Evolutionary conservation across 768 basidiomycete species (phyloP), one percentile per base, ranked within the genome.

Genomic region (Sarcodon aspratus): DNA sequence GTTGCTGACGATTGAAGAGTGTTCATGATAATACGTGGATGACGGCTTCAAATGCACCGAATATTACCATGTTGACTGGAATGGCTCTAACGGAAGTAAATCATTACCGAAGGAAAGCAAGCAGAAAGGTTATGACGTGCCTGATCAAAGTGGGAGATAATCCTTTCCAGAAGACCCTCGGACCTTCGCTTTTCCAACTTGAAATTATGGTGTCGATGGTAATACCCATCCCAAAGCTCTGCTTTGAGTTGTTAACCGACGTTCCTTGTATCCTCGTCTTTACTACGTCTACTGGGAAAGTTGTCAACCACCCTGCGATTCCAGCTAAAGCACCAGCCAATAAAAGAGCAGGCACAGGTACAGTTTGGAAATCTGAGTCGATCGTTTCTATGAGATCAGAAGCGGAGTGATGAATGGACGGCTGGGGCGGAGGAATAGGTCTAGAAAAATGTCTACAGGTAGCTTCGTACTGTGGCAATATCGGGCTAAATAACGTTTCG

Each of bases 251-350:
- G 8, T 43, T 42, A 9, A 43, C 48, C 1, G 60, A 13, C 48
- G 21, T 61, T 45, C 78, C 77, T 62, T 96, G 92, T 56, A 93
- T 77, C 6, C 91, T 78, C 11, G 93, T 94, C 67, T 96, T 95
- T 52, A 94, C 73, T 3, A 92, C 85, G 58, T 96, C 92, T 48
- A 92, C 69, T 2, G 90, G 89, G 61, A 95, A 96, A 1, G 91
- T 94, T 2, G 69, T 71, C 0, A 80, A 35, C 90, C 90, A 94
- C 8, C 86, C 85, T 8, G 74, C 74, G 13, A 86, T 64, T 5
- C 89, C 90, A 0, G 90, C 90, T 0, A 82, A 59, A 1, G 79
- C 90, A 17, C 88, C 89, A 3, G 88, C 85, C 15, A 82, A 38
- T 47, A 90, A 73, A 46, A 89, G 66, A 13, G 74, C 73, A 17